Base-by-base conservation (phyloP, 2,329 filamentous ascomycete genomes). In the Lasiodiplodia citricola region DNA sequence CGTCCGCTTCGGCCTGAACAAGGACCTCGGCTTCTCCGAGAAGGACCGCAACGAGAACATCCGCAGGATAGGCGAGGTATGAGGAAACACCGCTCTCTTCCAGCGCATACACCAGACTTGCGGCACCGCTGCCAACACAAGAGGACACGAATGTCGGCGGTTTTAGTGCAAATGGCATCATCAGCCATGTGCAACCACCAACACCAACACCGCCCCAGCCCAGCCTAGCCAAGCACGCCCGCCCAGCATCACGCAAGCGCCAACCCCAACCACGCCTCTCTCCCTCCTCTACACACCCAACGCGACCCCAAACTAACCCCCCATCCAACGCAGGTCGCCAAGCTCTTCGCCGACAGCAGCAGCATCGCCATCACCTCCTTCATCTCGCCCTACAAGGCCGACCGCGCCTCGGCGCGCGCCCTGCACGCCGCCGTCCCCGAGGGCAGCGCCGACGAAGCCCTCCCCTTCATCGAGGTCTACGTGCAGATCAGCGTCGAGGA, bases 21-120 rank as follows among this genome's bases (percentile, higher is more conserved):
- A 96, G 83, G 95, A 98, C 84, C 88, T 99, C 13, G 95, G 95
- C 18, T 99, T 98, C 86, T 92, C 89, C 72, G 95, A 97, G 79
- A 89, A 90, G 78, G 94, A 97, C 85, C 90, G 96, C 75, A 96
- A 95, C 79, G 96, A 99, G 87, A 99, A 99, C 85, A 99, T 99
- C 79, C 90, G 96, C 70, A 90, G 96, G 72, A 97, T 99, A 77
- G 93, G 92, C 67, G 95, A 99, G 86, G 83, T 83, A 75, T 35
- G 74, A 41, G 25, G 6, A 21, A 38, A 28, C 18, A 18, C 41
- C 41, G n/a, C 18, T 44, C 21, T 25, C 41, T 6, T 18, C 11
- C 4, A 18, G 31, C 47, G 11, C 35, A 38, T 37, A 47, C 23
- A 18, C 47, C 23, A 37, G 37, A 2, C 4, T 18, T 13, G 21